These are phyloP conservation scores for Abrus precatorius DNA, from an alignment of 306 rosid species.

Conservation along the genomic window DNA sequence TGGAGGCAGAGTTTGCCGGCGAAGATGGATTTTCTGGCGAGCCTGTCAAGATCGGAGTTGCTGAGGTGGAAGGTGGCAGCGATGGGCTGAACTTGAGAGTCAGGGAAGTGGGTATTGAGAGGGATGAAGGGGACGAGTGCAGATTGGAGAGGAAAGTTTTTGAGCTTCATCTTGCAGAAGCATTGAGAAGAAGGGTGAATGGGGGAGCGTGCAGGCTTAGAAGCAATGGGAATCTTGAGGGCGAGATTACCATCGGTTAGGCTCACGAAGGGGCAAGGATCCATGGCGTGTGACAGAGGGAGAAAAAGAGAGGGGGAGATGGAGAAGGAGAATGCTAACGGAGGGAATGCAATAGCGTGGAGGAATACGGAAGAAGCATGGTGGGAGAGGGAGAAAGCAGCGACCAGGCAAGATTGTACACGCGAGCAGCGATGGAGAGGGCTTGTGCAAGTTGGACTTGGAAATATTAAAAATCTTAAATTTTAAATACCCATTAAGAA, in stretches of 20 bases:
- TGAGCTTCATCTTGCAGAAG: conserved; percentile 77
- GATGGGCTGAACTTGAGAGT: conserved; percentile 47
- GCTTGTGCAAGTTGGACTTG: no score
- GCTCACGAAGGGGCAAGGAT: conserved; percentile 83
- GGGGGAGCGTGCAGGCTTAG: conserved; percentile 74
- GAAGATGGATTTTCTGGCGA: conserved; percentile 60
- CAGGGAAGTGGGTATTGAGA: conserved; percentile 54
- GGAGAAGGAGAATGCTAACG: not conserved
- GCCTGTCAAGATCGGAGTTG: conserved; percentile 63
- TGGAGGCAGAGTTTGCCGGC: conserved; percentile 55
- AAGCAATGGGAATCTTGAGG: conserved; percentile 77
- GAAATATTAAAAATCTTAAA: no score
- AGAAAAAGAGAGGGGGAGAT: not conserved
- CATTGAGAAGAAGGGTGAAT: conserved; percentile 83
- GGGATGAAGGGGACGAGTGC: conserved; percentile 71
- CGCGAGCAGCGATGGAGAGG: no score
- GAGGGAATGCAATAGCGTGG: not conserved
- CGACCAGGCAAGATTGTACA: no score
- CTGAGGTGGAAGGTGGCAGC: conserved; percentile 79
- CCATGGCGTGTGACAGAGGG: conserved; percentile 51
- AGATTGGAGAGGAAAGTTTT: conserved; percentile 66
- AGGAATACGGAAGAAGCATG: not conserved
- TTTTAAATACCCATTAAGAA: no score
- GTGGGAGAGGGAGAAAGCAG: not conserved
- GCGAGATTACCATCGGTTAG: conserved; percentile 75